Base-by-base conservation (phyloP, 257 asterid species). In the Nemophila menziesii region DNA sequence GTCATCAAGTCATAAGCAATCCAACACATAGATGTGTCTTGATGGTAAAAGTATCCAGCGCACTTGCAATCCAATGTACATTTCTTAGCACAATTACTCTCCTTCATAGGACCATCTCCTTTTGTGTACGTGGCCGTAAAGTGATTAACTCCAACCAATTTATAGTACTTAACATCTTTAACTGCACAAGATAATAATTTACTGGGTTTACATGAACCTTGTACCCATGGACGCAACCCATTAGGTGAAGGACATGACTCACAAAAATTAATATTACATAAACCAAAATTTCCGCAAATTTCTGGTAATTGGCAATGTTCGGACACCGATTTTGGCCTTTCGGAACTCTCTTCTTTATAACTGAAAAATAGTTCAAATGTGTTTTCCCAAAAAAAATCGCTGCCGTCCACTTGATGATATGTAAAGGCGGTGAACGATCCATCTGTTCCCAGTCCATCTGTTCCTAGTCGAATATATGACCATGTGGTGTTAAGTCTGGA, bases 171-270 rank as follows among this genome's bases (percentile, higher is more conserved):
- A 20, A 54, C 66, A 22, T 53, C 63, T 4, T 29, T 16, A 0
- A 4, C 33, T 33, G 22, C 49, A 38, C 82, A 72, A 15, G 73
- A 54, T n/a, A n/a, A 20, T 24, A 61, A 22, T 42, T 48, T 43
- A 11, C 62, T 57, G 4, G 67, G 58, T 11, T 21, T 46, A 12
- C 68, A n/a, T 5, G 9, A 45, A n/a, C 20, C 29, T 34, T 52
- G 45, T 67, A 60, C 69, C 78, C 82, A 69, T 20, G 72, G 82
- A 11, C 46, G 15, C 52, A 66, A 46, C 8, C 77, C 82, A 6
- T 39, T 58, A 4, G 65, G 60, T 10, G 26, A 52, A 1, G 82
- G 79, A 37, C 79, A 64, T 5, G 74, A 68, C 3, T 72, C 70
- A 20, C 86, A 77, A 16, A 66, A 74, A 42, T 57, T 45, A 11